A percentile compares a stretch with the other conserved stretches of the same genome.
phyloP scores from a whole-genome alignment of 116 monocot genomes.

The Zostera marina region DNA sequence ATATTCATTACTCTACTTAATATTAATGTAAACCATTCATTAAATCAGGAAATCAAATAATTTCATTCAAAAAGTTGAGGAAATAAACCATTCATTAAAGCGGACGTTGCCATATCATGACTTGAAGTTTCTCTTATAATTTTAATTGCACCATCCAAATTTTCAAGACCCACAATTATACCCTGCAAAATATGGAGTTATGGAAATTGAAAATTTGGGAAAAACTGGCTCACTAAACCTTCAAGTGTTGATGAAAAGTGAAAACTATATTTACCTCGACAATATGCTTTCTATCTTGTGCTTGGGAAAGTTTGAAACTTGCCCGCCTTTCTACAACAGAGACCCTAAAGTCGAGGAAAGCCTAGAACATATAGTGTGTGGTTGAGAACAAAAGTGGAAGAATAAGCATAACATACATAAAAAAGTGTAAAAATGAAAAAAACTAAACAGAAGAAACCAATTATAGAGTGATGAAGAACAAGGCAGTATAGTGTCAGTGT shows the following conservation, averaged over 20 bases:
- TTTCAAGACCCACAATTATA: slow-evolving; percentile 79
- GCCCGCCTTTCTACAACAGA: slow-evolving; percentile 91
- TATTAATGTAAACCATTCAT: too few species aligned
- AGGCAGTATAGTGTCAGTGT: too few species aligned
- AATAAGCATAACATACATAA: too few species aligned
- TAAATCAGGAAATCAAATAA: neutral
- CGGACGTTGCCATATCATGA: slow-evolving; percentile 37
- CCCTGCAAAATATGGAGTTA: slow-evolving; percentile 35
- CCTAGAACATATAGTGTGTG: slow-evolving; percentile 26
- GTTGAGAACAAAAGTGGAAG: neutral
- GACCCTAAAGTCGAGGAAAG: slow-evolving; percentile 88
- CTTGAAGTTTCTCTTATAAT: slow-evolving; percentile 53
- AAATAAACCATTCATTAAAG: slow-evolving; percentile 54
- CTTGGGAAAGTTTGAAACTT: slow-evolving; percentile 77
- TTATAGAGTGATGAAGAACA: too few species aligned
- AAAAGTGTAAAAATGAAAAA: too few species aligned
- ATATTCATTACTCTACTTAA: too few species aligned
- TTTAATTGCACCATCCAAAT: slow-evolving; percentile 81
- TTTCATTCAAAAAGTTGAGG: neutral
- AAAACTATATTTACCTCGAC: slow-evolving; percentile 45
- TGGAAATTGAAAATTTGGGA: neutral
- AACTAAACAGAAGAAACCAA: too few species aligned
- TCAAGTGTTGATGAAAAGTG: neutral
- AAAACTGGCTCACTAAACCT: neutral
- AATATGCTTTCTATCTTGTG: slow-evolving; percentile 69